These are phyloP conservation scores for Lecanicillium sp. DNA, from an alignment of 2,329 filamentous ascomycete species.

Conservation along the genomic window DNA sequence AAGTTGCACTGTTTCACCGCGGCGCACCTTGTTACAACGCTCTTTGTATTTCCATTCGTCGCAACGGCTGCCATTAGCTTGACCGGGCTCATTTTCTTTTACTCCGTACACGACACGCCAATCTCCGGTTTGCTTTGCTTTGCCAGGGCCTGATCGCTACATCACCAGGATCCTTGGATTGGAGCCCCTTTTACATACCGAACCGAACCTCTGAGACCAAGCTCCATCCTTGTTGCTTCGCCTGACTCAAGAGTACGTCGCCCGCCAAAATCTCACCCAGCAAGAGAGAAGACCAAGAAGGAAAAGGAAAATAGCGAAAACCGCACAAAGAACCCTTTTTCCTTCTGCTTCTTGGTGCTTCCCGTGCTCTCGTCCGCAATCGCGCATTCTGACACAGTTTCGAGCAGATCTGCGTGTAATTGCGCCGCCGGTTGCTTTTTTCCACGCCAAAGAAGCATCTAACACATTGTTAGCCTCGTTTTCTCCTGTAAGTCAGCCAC, in stretches of 20 bases:
- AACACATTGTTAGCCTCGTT: not conserved
- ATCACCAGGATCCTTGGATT: not conserved
- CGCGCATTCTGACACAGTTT: not conserved
- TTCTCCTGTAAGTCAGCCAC: not conserved
- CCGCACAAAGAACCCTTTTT: too few relatives aligned
- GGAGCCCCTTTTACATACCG: constrained; percentile 2
- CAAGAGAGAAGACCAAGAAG: not conserved
- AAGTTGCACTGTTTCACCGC: too few relatives aligned
- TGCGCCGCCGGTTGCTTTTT: not conserved
- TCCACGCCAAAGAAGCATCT: too few relatives aligned
- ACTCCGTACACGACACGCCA: too few relatives aligned
- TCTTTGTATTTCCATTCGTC: not conserved
- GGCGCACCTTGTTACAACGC: too few relatives aligned
- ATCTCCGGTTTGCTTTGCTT: not conserved
- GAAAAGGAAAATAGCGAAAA: not conserved
- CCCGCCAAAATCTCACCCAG: not conserved
- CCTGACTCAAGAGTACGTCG: constrained; percentile 3
- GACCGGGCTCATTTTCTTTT: too few relatives aligned
- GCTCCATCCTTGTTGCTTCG: constrained; percentile 1
- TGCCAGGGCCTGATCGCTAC: not conserved
- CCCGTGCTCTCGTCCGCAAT: not conserved
- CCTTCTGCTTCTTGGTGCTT: not conserved
- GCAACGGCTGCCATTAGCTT: not conserved
- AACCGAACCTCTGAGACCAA: constrained; percentile 2
- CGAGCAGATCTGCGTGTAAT: not conserved